These are phyloP conservation scores for Aechmea fasciata DNA, from an alignment of 176 grass and related monocot genomes.

Conservation along the genomic window DNA sequence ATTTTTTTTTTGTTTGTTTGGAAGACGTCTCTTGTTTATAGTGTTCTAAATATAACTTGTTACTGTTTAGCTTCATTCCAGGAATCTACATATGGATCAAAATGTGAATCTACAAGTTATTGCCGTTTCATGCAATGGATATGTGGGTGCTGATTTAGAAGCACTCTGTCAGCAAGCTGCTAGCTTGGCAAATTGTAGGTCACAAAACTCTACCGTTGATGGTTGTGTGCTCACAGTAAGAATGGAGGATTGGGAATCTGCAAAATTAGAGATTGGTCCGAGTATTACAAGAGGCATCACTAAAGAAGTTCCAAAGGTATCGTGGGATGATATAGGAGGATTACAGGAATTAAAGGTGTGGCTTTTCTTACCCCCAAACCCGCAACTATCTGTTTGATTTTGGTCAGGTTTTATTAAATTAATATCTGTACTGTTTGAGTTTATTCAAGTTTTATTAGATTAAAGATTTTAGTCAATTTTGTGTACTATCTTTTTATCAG, in stretches of 20 bases:
- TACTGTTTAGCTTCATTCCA: constrained; percentile 63
- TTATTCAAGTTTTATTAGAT: no score
- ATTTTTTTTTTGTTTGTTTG: neutral
- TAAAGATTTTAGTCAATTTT: neutral
- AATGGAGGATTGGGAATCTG: constrained; percentile 69
- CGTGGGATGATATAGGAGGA: constrained; percentile 94
- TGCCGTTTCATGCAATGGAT: constrained; percentile 76
- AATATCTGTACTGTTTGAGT: no score
- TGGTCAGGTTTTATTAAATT: no score
- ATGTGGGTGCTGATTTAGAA: constrained; percentile 84
- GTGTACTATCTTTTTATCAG: neutral
- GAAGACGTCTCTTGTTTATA: neutral
- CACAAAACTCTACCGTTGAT: constrained; percentile 20
- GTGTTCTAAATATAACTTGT: constrained; percentile 7
- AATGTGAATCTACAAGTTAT: constrained; percentile 63
- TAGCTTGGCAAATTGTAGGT: constrained; percentile 44
- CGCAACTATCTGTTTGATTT: no score
- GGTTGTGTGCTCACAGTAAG: constrained; percentile 28
- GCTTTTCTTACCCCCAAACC: constrained; percentile 7
- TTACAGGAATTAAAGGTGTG: constrained; percentile 77
- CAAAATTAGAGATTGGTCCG: constrained; percentile 45
- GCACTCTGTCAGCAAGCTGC: constrained; percentile 67
- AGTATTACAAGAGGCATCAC: constrained; percentile 76
- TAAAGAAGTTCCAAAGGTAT: constrained; percentile 60
- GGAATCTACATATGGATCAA: constrained; percentile 50